phyloP scores from a whole-genome alignment of 2,329 filamentous ascomycete species.

The Trichophyton benhamiae region DNA sequence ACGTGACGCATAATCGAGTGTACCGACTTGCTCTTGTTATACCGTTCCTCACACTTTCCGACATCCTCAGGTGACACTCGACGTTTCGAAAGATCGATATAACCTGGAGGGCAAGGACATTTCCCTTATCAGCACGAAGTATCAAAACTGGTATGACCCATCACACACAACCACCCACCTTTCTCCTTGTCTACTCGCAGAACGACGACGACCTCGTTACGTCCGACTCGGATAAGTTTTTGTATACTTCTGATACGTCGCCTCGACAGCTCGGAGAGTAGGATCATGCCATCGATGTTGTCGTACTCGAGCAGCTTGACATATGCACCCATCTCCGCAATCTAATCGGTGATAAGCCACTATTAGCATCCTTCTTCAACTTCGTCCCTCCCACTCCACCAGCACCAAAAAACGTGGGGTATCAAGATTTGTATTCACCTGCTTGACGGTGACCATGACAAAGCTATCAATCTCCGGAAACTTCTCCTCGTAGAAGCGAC shows the following conservation, averaged over 20 bases:
- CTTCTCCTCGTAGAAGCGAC: constrained; percentile 95
- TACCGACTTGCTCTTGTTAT: constrained; percentile 99
- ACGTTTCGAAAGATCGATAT: constrained; percentile 97
- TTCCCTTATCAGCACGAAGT: background rate
- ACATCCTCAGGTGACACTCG: constrained; percentile 96
- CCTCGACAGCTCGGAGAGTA: constrained; percentile 92
- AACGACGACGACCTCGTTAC: constrained; percentile 97
- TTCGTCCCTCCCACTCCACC: background rate
- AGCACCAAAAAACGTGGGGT: background rate
- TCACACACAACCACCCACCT: constrained; percentile 39
- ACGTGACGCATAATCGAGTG: constrained; percentile 99
- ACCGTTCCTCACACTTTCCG: constrained; percentile 94
- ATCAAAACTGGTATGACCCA: constrained; percentile 12
- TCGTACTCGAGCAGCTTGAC: constrained; percentile 99
- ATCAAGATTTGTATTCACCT: constrained; percentile 44
- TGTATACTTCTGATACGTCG: constrained; percentile 98
- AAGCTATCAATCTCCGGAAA: constrained; percentile 98
- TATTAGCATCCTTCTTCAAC: background rate
- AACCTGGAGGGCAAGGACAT: constrained; percentile 41
- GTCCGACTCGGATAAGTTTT: constrained; percentile 94
- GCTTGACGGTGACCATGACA: constrained; percentile 99
- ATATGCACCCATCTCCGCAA: constrained; percentile 99
- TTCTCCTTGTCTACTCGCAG: constrained; percentile 99
- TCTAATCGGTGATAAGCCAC: constrained; percentile 41
- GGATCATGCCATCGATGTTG: constrained; percentile 99